Evolutionary conservation across 805 yeast species (phyloP).

Genomic region (Saccharomycopsis sp.): DNA sequence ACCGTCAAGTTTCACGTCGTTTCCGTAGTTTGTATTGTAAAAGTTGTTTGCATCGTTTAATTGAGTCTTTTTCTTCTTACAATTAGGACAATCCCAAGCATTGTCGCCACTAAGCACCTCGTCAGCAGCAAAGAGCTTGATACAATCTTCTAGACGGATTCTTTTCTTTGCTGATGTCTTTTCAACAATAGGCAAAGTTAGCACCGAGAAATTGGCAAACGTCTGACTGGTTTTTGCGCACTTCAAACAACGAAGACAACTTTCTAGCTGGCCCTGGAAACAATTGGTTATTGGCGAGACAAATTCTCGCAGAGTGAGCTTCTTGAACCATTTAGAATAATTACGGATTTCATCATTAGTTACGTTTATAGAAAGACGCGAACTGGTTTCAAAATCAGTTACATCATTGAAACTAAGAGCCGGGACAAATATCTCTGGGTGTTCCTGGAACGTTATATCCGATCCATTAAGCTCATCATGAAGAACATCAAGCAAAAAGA

Average conservation of each 20-base stretch:
- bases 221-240: slow-evolving; percentile 58
- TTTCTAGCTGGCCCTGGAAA: slow-evolving; percentile 71
- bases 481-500: slow-evolving; percentile 57
- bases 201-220: slow-evolving; percentile 54
- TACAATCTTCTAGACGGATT: slow-evolving; percentile 54
- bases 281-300: slow-evolving; percentile 58
- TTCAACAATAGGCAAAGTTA: slow-evolving; percentile 57
- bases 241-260: slow-evolving; percentile 52
- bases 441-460: slow-evolving; percentile 32
- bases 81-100: slow-evolving; percentile 81
- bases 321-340: slow-evolving; percentile 56
- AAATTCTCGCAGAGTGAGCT: slow-evolving; percentile 48
- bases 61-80: slow-evolving; percentile 33
- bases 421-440: slow-evolving; percentile 29
- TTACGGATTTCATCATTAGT: slow-evolving; percentile 33
- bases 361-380: slow-evolving; percentile 24
- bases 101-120: slow-evolving; percentile 66
- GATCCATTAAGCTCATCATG: slow-evolving; percentile 54
- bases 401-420: slow-evolving; percentile 21
- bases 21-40: slow-evolving; percentile 11
- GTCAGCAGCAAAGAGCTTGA: slow-evolving; percentile 52
- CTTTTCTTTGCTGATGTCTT: slow-evolving; percentile 28
- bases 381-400: slow-evolving; percentile 31
- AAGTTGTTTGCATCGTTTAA: slow-evolving; percentile 14
- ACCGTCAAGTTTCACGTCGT: background rate